Evolutionary conservation across 2,329 filamentous ascomycete genomes (phyloP).

Genomic region (Paraphaeosphaeria sporulosa): DNA sequence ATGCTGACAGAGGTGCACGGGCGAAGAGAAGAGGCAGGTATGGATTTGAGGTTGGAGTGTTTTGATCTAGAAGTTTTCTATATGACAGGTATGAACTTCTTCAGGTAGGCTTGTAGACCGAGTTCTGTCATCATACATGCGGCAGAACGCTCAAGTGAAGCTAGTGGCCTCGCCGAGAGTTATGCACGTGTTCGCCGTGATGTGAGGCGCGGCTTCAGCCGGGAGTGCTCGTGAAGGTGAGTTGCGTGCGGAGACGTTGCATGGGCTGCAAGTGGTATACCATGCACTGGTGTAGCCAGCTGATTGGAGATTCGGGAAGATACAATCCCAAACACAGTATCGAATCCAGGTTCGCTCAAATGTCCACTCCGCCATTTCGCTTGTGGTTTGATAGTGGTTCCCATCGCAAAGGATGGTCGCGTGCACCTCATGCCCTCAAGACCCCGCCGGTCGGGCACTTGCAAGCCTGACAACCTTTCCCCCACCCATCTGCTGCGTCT

Average conservation of each 20-base stretch:
- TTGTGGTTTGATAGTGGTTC: neutral
- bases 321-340: neutral
- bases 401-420: neutral
- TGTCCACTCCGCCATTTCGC: neutral
- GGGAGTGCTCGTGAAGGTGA: too few species aligned
- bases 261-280: neutral
- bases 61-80: too few species aligned
- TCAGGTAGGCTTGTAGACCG: too few species aligned
- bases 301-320: neutral
- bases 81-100: too few species aligned
- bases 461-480: conserved; percentile 66
- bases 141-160: too few species aligned
- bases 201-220: neutral
- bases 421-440: conserved; percentile 16
- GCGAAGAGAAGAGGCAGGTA: too few species aligned
- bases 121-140: too few species aligned
- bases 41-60: too few species aligned
- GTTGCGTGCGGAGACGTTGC: neutral
- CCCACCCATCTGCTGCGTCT: conserved; percentile 30
- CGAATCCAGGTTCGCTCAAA: neutral
- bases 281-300: neutral
- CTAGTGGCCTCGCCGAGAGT: neutral
- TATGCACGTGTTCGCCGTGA: neutral
- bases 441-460: conserved; percentile 59
- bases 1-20: too few species aligned